Evolutionary conservation across 352 stramenopile genomes (phyloP), one percentile per base, ranked within the genome.

Genomic region (Globisporangium yorkense): DNA sequence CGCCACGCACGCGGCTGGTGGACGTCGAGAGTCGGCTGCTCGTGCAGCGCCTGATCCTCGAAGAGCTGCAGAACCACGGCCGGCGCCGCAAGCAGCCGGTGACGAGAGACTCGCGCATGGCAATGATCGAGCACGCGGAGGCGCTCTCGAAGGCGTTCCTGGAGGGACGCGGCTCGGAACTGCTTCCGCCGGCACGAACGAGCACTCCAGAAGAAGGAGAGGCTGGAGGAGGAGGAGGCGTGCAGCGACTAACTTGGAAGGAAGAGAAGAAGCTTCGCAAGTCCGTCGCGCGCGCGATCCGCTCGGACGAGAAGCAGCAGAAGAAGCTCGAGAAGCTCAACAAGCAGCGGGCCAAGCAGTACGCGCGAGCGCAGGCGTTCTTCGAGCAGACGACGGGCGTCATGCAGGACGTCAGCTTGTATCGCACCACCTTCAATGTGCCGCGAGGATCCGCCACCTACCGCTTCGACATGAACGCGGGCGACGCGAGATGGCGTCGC

Each of bases 181-280:
- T 47, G 31, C 51, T 59, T 13, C 44, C 44, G 27, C 8, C 53
- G 35, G 31, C 27, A 6, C 27, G 44, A 35, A 29, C 39, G 20
- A 40, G 27, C 4, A n/a, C 54, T 1, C 24, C 33, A 4, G 33
- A 54, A 10, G 54, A 47, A 33, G 33, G 20, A 29, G 54, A 8
- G 33, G 29, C 9, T 2, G 51, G 16, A 31, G 37, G 16, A 39
- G 20, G 20, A 33, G 51, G 20, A 56, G 21, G 35, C 27, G 20
- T 37, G 3, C 54, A 54, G 31, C 47, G 35, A 9, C 21, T 70
- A 12, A 59, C 56, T 51, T 68, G 71, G 51, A 54, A 51, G 4
- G 69, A 72, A 9, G 60, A 67, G 49, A 69, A 73, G 57, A 68
- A 71, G 35, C 61, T 77, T 8, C 63, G 57, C 24, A 79, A 72